A percentile compares a stretch with the other conserved stretches of the same genome.
phyloP scores from a whole-genome alignment of 78 protist species.

The Anaeramoeba flamelloides region DNA sequence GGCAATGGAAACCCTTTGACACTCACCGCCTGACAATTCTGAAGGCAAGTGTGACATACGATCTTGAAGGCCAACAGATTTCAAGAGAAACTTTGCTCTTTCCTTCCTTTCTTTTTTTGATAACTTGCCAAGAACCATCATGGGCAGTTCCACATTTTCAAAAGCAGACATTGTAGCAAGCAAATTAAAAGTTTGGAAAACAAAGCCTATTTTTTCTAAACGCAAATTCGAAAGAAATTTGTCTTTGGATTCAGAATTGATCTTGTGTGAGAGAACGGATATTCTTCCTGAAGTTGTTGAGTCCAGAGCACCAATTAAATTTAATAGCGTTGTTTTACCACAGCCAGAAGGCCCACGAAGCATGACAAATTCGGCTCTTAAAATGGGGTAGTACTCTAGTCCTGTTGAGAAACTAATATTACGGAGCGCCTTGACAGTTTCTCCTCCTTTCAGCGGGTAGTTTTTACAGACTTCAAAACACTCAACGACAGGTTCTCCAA shows the following conservation, averaged over 20 bases:
- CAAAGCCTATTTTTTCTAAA: conserved; percentile 64
- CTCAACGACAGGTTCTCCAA: too few species aligned
- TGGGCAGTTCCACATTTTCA: conserved; percentile 82
- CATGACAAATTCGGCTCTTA: background rate
- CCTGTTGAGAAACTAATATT: background rate
- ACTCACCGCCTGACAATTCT: conserved; percentile 83
- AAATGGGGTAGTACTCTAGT: background rate
- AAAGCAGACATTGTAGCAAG: conserved; percentile 73
- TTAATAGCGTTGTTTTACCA: conserved; percentile 74
- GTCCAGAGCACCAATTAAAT: conserved; percentile 74
- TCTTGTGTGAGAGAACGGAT: conserved; percentile 33
- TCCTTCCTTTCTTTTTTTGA: conserved; percentile 26
- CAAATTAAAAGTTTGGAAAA: conserved; percentile 79
- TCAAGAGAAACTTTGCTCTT: conserved; percentile 30
- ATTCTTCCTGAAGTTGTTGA: conserved; percentile 26
- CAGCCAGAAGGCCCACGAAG: conserved; percentile 83
- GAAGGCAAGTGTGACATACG: conserved; percentile 65
- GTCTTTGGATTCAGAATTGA: conserved; percentile 36
- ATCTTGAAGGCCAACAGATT: conserved; percentile 66
- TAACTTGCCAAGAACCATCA: conserved; percentile 59
- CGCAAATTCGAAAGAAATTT: conserved; percentile 47
- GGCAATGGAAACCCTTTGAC: conserved; percentile 35
- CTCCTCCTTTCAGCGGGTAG: background rate
- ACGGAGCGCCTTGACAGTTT: background rate
- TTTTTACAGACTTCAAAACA: too few species aligned